phyloP scores from a whole-genome alignment of 2,329 filamentous ascomycete species.

The Setomelanomma holmii region DNA sequence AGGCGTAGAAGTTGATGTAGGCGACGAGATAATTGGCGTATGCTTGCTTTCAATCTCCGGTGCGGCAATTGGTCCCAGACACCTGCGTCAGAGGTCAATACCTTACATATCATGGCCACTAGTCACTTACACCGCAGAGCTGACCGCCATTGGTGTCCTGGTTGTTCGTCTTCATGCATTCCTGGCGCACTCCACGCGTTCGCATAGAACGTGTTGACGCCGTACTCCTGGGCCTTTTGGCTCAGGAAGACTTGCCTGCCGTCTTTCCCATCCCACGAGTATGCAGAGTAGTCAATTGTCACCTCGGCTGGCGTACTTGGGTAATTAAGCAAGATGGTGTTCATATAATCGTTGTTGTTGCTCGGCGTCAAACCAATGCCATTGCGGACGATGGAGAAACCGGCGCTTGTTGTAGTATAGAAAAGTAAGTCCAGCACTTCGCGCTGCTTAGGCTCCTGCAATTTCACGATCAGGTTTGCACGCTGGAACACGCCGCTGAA shows the following conservation, averaged over 20 bases:
- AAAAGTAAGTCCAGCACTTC: slow-evolving; percentile 55
- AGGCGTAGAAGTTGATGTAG: slow-evolving; percentile 54
- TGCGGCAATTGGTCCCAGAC: slow-evolving; percentile 42
- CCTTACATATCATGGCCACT: background rate
- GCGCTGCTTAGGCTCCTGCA: slow-evolving; percentile 50
- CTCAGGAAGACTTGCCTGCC: slow-evolving; percentile 60
- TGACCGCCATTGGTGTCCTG: slow-evolving; percentile 55
- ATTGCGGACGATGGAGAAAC: slow-evolving; percentile 56
- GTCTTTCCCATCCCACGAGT: slow-evolving; percentile 39
- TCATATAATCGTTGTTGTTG: slow-evolving; percentile 49
- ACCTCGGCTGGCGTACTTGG: slow-evolving; percentile 25
- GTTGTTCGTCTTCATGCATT: slow-evolving; percentile 60
- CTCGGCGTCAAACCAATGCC: slow-evolving; percentile 55
- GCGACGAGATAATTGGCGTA: slow-evolving; percentile 59
- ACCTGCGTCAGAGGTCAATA: slow-evolving; percentile 15
- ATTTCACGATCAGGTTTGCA: slow-evolving; percentile 54
- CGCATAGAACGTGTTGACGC: slow-evolving; percentile 56
- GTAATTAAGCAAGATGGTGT: slow-evolving; percentile 35
- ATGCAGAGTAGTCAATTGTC: slow-evolving; percentile 13
- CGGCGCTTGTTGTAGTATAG: slow-evolving; percentile 54
- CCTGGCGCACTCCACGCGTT: slow-evolving; percentile 61
- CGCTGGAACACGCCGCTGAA: slow-evolving; percentile 56
- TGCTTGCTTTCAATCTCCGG: slow-evolving; percentile 57
- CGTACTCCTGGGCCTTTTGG: slow-evolving; percentile 55
- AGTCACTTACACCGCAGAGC: slow-evolving; percentile 54